Evolutionary conservation across 1,284 basidiomycete genomes (phyloP).

Genomic region (Pseudozyma sp.): DNA sequence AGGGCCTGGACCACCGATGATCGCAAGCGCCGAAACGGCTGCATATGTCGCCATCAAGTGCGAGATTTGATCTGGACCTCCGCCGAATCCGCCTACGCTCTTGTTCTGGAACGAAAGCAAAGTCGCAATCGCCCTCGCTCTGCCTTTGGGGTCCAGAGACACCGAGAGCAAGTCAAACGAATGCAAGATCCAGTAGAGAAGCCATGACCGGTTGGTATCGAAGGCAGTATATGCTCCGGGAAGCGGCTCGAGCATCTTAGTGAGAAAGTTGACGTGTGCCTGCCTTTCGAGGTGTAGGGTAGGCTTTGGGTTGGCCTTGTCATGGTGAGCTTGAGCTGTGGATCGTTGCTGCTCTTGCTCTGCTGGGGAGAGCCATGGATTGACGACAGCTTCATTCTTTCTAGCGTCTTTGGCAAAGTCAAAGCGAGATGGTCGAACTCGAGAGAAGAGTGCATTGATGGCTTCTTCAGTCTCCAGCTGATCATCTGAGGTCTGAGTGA

Average conservation of each 20-base stretch:
- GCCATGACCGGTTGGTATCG: slow-evolving; percentile 66
- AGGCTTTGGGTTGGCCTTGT: slow-evolving; percentile 17
- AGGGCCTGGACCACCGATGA: slow-evolving; percentile 76
- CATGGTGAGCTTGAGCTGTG: background rate
- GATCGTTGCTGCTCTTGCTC: slow-evolving; percentile 28
- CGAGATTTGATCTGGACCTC: slow-evolving; percentile 86
- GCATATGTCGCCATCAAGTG: slow-evolving; percentile 94
- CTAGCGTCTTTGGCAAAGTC: slow-evolving; percentile 34
- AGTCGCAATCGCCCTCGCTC: slow-evolving; percentile 62
- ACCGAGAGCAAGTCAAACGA: slow-evolving; percentile 60
- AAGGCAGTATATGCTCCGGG: slow-evolving; percentile 62
- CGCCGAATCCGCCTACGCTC: slow-evolving; percentile 82
- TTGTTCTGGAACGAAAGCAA: slow-evolving; percentile 66
- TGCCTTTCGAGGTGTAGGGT: slow-evolving; percentile 52
- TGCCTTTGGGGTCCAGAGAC: slow-evolving; percentile 45
- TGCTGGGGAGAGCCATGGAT: slow-evolving; percentile 42
- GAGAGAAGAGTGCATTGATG: slow-evolving; percentile 54
- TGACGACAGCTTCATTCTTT: slow-evolving; percentile 18
- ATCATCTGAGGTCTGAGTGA: slow-evolving; percentile 59
- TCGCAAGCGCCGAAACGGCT: slow-evolving; percentile 83
- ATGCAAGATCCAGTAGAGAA: slow-evolving; percentile 67
- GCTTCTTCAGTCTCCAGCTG: slow-evolving; percentile 58
- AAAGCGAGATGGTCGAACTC: slow-evolving; percentile 17
- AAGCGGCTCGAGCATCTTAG: slow-evolving; percentile 59
- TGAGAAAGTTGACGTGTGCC: slow-evolving; percentile 61